Percentiles rank a stretch among this genome's conserved stretches.
phyloP scores from a whole-genome alignment of 108 stramenopile species.

The Cyclotella kingstonii region DNA sequence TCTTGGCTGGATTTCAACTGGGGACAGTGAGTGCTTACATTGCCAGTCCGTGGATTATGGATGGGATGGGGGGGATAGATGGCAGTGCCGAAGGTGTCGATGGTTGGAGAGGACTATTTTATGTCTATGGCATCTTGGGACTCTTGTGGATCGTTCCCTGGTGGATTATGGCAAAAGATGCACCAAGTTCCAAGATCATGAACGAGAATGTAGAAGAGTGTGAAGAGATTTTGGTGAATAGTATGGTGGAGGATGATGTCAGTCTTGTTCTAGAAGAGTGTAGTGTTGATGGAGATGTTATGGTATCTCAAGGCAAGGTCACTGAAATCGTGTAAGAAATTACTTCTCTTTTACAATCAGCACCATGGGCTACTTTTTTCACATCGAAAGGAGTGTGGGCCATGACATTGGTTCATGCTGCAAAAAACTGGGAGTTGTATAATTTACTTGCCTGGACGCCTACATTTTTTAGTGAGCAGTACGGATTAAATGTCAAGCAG shows the following conservation, averaged over 20 bases:
- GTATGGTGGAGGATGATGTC: slow-evolving; percentile 40
- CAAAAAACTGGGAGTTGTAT: slow-evolving; percentile 91
- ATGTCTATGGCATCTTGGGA: slow-evolving; percentile 71
- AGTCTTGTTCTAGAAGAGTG: slow-evolving; percentile 43
- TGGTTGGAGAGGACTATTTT: slow-evolving; percentile 77
- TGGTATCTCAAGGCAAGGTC: slow-evolving; percentile 1
- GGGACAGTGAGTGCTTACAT: slow-evolving; percentile 84
- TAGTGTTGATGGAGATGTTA: neutral
- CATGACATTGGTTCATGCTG: slow-evolving; percentile 82
- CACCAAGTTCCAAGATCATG: slow-evolving; percentile 24
- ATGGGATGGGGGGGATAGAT: slow-evolving; percentile 42
- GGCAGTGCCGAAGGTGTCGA: slow-evolving; percentile 28
- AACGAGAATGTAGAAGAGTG: slow-evolving; percentile 10
- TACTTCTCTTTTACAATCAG: slow-evolving; percentile 29
- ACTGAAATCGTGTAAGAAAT: slow-evolving; percentile 5
- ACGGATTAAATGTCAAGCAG: slow-evolving; percentile 73
- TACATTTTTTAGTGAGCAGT: slow-evolving; percentile 85
- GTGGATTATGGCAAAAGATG: slow-evolving; percentile 66
- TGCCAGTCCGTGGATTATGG: slow-evolving; percentile 69
- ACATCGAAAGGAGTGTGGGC: slow-evolving; percentile 72
- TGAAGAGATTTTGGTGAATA: slow-evolving; percentile 32
- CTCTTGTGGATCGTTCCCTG: slow-evolving; percentile 71
- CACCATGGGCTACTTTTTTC: slow-evolving; percentile 71
- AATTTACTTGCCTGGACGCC: slow-evolving; percentile 84
- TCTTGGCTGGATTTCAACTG: slow-evolving; percentile 75